Base-by-base conservation (phyloP, 2,329 filamentous ascomycete species). In the Uncinocarpus reesii region DNA sequence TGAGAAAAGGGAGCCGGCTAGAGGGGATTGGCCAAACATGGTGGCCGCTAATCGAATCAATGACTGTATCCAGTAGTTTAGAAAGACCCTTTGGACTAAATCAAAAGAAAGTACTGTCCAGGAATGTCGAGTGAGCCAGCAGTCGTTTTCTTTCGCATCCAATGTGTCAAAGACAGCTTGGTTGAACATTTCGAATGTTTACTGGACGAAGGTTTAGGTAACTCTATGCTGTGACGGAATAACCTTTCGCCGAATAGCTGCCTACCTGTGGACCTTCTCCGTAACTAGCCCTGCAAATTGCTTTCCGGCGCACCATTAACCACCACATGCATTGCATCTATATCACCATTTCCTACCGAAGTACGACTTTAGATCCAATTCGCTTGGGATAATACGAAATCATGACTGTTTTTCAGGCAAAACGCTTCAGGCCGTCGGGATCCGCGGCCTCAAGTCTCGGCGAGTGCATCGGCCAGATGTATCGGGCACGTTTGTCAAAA, bases 401-500 rank as follows among this genome's bases (percentile, higher is more conserved):
- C 23, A 81, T 84, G 81, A 72, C 74, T 26, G 67, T 73, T 42
- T 90, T 90, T 61, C 76, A 73, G 54, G 77, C 71, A 54, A 86
- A 86, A 57, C 83, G 80, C 53, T 94, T 83, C 66, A 81, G 80
- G 54, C 70, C 79, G 34, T 67, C 82, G 20, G 61, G 59, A 10
- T 65, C 34, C 29, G 52, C 64, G 7, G 61, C 60, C 16, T 65
- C 66, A 7, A 75, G 79, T 51, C 77, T 86, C 53, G 69, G 78
- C 54, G 80, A 80, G 66, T 79, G 77, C 8, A 69, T 94, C 57
- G 86, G 84, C 43, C 77, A 82, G 50, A 74, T 74, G 53, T 98
- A 98, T 71, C 85, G 92, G 50, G 71, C 77, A 26, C 67, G 78
- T 51, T 79, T 98, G 57, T 74, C 79, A 50, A 82, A 77, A 60